These are phyloP conservation scores for Colletotrichum euphorbiae DNA, from an alignment of 2,329 filamentous ascomycete species.

Conservation along the genomic window DNA sequence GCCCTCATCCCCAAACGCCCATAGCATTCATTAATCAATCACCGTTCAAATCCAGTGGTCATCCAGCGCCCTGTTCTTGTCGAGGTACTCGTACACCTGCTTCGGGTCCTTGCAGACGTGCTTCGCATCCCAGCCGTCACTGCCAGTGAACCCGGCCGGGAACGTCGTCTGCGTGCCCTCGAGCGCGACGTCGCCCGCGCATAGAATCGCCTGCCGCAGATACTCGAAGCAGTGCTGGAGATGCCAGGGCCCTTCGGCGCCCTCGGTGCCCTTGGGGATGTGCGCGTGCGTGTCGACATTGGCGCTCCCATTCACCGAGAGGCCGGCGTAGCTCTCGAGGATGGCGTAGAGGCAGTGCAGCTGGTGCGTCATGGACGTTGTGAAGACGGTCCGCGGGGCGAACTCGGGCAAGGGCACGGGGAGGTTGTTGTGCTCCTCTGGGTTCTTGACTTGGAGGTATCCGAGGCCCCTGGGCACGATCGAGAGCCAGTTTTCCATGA, in stretches of 20 bases:
- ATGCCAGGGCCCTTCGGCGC: conserved; percentile 46
- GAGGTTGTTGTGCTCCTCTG: conserved; percentile 50
- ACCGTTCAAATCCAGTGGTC: conserved; percentile 50
- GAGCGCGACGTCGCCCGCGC: conserved; percentile 47
- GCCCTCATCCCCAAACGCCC: neutral
- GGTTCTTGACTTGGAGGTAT: conserved; percentile 52
- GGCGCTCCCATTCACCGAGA: conserved; percentile 35
- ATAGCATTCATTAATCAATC: neutral
- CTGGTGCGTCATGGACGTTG: conserved; percentile 58
- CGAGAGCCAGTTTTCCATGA: conserved; percentile 51
- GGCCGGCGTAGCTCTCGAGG: conserved; percentile 47
- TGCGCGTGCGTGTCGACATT: conserved; percentile 40
- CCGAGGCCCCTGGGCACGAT: conserved; percentile 56
- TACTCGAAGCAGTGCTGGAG: conserved; percentile 55
- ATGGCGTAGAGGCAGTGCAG: conserved; percentile 57
- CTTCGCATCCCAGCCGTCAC: conserved; percentile 57
- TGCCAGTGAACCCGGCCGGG: conserved; percentile 50
- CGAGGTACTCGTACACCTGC: conserved; percentile 50
- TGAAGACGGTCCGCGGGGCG: conserved; percentile 51
- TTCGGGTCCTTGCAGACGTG: conserved; percentile 55
- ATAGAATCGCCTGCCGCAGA: conserved; percentile 50
- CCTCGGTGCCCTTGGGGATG: conserved; percentile 42
- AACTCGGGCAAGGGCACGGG: conserved; percentile 50
- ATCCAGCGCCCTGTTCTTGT: conserved; percentile 49
- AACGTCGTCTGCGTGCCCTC: conserved; percentile 55